phyloP scores from a whole-genome alignment of 148 eudicot genomes.

The Dianthus caryophyllus region DNA sequence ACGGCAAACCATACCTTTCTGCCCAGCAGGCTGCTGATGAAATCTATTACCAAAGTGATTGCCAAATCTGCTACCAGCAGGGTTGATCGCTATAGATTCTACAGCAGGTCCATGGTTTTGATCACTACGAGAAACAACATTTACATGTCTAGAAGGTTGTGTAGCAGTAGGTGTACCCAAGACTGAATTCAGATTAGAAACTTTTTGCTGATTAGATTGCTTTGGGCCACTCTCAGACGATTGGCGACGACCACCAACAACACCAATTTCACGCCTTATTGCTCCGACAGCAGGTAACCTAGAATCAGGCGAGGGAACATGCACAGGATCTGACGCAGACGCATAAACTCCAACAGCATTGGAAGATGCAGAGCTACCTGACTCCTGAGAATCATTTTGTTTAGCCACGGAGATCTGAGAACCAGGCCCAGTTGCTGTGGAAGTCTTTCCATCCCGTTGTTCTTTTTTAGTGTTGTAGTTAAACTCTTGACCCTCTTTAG shows the following conservation, averaged over 20 bases:
- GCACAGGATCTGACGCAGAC: constrained; percentile 92
- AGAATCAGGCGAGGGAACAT: constrained; percentile 76
- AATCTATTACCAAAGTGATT: constrained; percentile 48
- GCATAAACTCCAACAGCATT: constrained; percentile 75
- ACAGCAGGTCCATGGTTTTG: constrained; percentile 37
- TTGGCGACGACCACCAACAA: constrained; percentile 74
- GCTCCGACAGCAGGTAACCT: constrained; percentile 74
- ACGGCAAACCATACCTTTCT: constrained; percentile 51
- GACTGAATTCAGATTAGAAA: constrained; percentile 37
- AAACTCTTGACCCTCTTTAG: constrained; percentile 32
- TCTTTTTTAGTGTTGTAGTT: constrained; percentile 33
- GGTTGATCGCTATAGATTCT: constrained; percentile 37
- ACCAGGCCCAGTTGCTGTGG: constrained; percentile 29
- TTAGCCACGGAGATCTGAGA: constrained; percentile 32
- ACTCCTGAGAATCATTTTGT: constrained; percentile 36
- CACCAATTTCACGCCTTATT: constrained; percentile 79
- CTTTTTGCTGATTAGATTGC: constrained; percentile 40
- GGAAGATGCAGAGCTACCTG: constrained; percentile 36
- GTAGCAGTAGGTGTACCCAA: constrained; percentile 38
- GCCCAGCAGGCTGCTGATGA: constrained; percentile 54
- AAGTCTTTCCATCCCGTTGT: constrained; percentile 29
- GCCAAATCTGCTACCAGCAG: constrained; percentile 39
- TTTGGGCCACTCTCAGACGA: constrained; percentile 47
- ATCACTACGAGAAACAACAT: constrained; percentile 37
- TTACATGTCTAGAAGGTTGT: constrained; percentile 33